A percentile compares a stretch with the other conserved stretches of the same genome.
Evolutionary conservation across 768 basidiomycete genomes (phyloP).

Genomic region (Russula lepida): DNA sequence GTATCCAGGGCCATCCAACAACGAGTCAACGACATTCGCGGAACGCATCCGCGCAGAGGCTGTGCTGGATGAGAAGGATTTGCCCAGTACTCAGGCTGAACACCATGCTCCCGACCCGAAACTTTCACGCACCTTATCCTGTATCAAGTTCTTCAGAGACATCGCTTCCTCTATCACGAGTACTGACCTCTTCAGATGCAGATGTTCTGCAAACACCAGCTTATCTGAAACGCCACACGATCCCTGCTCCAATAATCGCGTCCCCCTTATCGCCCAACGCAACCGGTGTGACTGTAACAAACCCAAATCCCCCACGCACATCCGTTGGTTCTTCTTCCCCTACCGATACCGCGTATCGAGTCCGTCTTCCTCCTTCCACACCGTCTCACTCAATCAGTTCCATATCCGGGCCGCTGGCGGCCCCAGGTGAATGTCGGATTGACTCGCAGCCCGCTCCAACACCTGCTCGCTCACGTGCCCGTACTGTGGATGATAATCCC

Average conservation of each 20-base stretch:
- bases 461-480: slow-evolving; percentile 14
- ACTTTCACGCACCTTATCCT: background rate
- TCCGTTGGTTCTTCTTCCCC: slow-evolving; percentile 36
- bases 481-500: slow-evolving; percentile 7
- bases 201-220: slow-evolving; percentile 32
- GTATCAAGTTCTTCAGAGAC: slow-evolving; percentile 2
- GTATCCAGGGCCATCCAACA: too few species aligned
- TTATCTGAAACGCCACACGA: slow-evolving; percentile 55
- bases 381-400: slow-evolving; percentile 22
- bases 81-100: slow-evolving; percentile 2
- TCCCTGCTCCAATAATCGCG: slow-evolving; percentile 67
- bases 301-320: slow-evolving; percentile 38
- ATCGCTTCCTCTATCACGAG: slow-evolving; percentile 19
- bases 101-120: background rate
- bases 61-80: slow-evolving; percentile 27
- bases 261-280: slow-evolving; percentile 67
- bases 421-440: slow-evolving; percentile 25
- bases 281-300: slow-evolving; percentile 57
- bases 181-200: slow-evolving; percentile 21
- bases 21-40: too few species aligned
- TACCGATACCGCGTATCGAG: slow-evolving; percentile 35
- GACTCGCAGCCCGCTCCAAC: slow-evolving; percentile 18
- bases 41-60: slow-evolving; percentile 52
- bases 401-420: slow-evolving; percentile 29
- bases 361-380: slow-evolving; percentile 45